Conservation (phyloP, 768 basidiomycete genomes). For the Leucocoprinus sp. region DNA sequence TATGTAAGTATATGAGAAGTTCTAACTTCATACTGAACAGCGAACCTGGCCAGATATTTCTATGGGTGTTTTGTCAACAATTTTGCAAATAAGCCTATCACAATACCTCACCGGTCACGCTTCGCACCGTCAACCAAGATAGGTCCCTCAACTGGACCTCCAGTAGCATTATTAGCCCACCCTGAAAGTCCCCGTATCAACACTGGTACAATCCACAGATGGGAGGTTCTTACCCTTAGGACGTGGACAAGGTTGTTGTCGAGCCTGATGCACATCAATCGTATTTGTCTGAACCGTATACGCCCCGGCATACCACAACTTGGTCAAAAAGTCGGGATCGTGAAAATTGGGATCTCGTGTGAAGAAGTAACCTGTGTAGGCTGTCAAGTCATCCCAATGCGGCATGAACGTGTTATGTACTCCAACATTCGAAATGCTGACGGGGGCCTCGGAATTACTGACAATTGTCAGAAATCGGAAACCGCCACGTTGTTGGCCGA, state of each 20-base stretch:
- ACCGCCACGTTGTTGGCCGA: constrained; percentile 34
- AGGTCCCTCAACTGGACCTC: no score
- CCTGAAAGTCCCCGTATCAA: constrained; percentile 17
- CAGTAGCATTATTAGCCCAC: no score
- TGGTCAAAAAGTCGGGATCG: constrained; percentile 38
- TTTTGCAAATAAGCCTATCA: no score
- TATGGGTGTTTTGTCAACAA: no score
- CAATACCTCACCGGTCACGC: no score
- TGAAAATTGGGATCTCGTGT: constrained; percentile 32
- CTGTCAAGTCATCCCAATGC: constrained; percentile 34
- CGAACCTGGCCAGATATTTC: no score
- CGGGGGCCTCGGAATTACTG: constrained; percentile 25
- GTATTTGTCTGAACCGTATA: constrained; percentile 48
- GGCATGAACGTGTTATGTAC: constrained; percentile 40
- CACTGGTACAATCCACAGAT: background rate
- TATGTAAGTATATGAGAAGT: no score
- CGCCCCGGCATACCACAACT: constrained; percentile 47
- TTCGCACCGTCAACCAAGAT: no score
- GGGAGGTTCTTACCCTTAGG: constrained; percentile 13
- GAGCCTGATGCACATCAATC: constrained; percentile 28
- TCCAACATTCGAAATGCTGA: constrained; percentile 35
- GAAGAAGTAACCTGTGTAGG: constrained; percentile 42
- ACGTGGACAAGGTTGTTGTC: constrained; percentile 24
- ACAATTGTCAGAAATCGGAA: constrained; percentile 41
- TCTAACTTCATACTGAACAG: no score